Base-by-base conservation (phyloP, 1,284 basidiomycete genomes). In the Sporisorium graminicola region DNA sequence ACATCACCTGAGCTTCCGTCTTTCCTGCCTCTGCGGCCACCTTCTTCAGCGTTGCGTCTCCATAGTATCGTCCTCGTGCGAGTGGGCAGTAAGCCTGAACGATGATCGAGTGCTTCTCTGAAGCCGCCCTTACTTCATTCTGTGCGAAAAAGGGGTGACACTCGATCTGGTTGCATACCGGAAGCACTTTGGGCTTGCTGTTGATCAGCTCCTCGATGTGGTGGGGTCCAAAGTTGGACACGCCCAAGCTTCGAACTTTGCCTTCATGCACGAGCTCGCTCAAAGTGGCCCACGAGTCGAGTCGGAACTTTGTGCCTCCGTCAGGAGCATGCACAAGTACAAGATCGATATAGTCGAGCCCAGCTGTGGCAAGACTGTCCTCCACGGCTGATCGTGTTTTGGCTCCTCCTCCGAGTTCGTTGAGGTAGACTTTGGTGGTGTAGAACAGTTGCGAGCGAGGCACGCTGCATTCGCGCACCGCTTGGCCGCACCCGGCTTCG, bases 21-120 rank as follows among this genome's bases (percentile, higher is more conserved):
- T 91, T 92, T 35, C 85, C 82, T 78, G 92, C 90, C 86, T 91
- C 90, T 35, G 69, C 26, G 2, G 58, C 69, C 35, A 77, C 63
- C 13, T 57, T 63, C 51, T 79, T 58, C 27, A 77, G 68, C 65
- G 81, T 74, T 29, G 56, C 29, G 13, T 68, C 59, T 20, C 74
- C 64, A n/a, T 71, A 67, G 40, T 77, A 91, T 79, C 91, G 89
- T 8, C 91, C 90, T 14, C 91, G 92, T 9, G 93, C 93, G 29
- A 94, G 89, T 5, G 94, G 94, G 12, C 92, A 94, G 86, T 94
- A 95, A 0, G 93, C 93, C 85, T 94, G 89, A 0, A 92, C 88
- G 29, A 91, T 86, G 79, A 95, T 94, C 27, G 87, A 88, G 82
- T 93, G 90, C 33, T 88, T 87, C 78, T 89, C 88, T 82, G 92